Evolutionary conservation across 805 yeast genomes (phyloP).

Genomic region (Starmerella bombi): DNA sequence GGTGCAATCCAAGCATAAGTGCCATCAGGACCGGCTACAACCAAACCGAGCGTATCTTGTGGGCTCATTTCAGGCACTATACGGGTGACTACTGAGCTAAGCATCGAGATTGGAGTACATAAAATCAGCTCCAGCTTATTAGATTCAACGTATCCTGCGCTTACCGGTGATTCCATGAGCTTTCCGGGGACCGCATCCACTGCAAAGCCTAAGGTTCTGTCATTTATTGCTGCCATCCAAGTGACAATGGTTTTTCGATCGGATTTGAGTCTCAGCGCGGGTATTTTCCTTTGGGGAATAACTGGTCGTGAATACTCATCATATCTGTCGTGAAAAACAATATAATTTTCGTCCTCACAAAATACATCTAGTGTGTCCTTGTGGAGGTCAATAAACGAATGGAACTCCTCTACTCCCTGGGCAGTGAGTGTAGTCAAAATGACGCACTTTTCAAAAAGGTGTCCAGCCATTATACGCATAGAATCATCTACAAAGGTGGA

Average conservation of each 20-base stretch:
- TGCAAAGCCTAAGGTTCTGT: neutral
- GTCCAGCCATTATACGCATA: neutral
- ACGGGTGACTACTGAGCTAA: slow-evolving; percentile 1
- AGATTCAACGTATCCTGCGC: neutral
- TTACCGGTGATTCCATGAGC: neutral
- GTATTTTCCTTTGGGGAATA: neutral
- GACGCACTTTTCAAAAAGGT: slow-evolving; percentile 7
- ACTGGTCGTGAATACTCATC: neutral
- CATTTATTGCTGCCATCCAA: slow-evolving; percentile 9
- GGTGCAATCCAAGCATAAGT: slow-evolving; percentile 3
- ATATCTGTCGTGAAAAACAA: neutral
- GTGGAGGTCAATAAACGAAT: neutral
- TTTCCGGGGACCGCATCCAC: neutral
- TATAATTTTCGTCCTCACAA: neutral
- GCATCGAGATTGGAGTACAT: slow-evolving; percentile 6
- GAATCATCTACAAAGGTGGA: neutral
- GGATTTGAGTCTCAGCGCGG: neutral
- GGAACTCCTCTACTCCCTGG: slow-evolving; percentile 5
- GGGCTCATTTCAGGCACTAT: slow-evolving; percentile 8
- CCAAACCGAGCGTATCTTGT: slow-evolving; percentile 12
- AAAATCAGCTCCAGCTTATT: slow-evolving; percentile 4
- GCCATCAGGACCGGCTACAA: slow-evolving; percentile 3
- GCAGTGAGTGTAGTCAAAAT: neutral
- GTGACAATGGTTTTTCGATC: neutral
- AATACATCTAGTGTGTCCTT: neutral